Base-by-base conservation (phyloP, 768 basidiomycete species). In the Saitozyma sp. region DNA sequence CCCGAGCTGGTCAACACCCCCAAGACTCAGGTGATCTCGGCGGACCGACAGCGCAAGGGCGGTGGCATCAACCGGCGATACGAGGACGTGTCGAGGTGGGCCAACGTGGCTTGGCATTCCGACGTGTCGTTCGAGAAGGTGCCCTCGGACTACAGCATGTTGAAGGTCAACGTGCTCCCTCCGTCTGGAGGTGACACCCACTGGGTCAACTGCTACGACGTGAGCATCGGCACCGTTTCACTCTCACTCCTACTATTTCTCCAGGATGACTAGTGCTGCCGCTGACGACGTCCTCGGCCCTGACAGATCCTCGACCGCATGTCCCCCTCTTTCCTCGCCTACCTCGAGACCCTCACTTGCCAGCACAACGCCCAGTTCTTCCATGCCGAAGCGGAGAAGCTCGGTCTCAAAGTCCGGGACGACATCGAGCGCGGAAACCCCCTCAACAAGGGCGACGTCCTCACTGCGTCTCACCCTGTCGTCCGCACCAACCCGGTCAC, bases 401-500 rank as follows among this genome's bases (percentile, higher is more conserved):
- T 71, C 54, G 78, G 78, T 6, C 72, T 68, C 66, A 64, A 67
- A 41, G 69, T 81, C 17, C 46, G 51, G 41, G 62, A 66, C 11
- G 68, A 66, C 16, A 62, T 59, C 17, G 70, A 73, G 8, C 71
- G 80, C 9, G 80, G 80, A 0, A 56, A 67, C 40, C 79, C 80
- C 9, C 55, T 73, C 13, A 81, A 81, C 61, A n/a, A 45, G 0
- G 80, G 79, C 6, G 77, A 75, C 43, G 73, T 71, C 17, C 67
- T 81, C 56, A 59, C 65, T 11, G 75, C 79, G 1, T 46, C 51
- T 2, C 80, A 80, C 62, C 80, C 80, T 1, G 62, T 81, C 46
- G 64, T 81, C 10, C 63, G 79, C 43, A 80, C 79, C 19, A 37
- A 80, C 71, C 57, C 86, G 19, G 70, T 69, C 0, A 75, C 76